These are phyloP conservation scores for Mediolabrus comicus DNA, from an alignment of 108 stramenopile genomes.

Conservation along the genomic window DNA sequence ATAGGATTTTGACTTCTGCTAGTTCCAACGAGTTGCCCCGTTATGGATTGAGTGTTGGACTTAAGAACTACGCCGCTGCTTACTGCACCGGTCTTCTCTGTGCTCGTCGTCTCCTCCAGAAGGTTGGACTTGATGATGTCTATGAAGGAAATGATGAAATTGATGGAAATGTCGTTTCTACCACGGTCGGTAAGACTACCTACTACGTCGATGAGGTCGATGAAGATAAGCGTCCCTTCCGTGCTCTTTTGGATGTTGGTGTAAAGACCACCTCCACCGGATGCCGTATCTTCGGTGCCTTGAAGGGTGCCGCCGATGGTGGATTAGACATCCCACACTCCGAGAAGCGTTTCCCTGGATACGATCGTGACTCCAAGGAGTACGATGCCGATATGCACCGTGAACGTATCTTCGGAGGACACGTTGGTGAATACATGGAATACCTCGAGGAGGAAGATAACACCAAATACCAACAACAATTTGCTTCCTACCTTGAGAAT, in stretches of 20 bases:
- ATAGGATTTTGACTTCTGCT: conserved; percentile 89
- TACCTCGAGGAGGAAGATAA: conserved; percentile 98
- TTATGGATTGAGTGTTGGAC: conserved; percentile 93
- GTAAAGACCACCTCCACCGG: conserved; percentile 96
- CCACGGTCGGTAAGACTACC: conserved; percentile 87
- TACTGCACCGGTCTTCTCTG: conserved; percentile 98
- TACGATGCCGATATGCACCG: conserved; percentile 97
- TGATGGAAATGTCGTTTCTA: conserved; percentile 83
- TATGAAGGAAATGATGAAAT: conserved; percentile 92
- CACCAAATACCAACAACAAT: conserved; percentile 91
- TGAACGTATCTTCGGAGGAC: conserved; percentile 97
- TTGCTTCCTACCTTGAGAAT: conserved; percentile 80
- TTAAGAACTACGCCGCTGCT: conserved; percentile 99
- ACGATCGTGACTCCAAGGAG: conserved; percentile 95
- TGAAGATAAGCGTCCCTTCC: conserved; percentile 98
- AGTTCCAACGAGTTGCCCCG: conserved; percentile 91
- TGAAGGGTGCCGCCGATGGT: conserved; percentile 99
- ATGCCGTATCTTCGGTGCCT: conserved; percentile 93
- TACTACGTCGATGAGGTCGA: conserved; percentile 98
- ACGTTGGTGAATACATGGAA: conserved; percentile 97
- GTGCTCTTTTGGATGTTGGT: conserved; percentile 95
- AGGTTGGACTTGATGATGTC: conserved; percentile 94
- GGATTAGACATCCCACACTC: conserved; percentile 97
- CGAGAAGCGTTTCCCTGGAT: conserved; percentile 99
- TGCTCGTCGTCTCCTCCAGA: conserved; percentile 94